Evolutionary conservation across 2,329 filamentous ascomycete species (phyloP), one percentile per base, ranked within the genome.

Genomic region (Talaromyces sp.): DNA sequence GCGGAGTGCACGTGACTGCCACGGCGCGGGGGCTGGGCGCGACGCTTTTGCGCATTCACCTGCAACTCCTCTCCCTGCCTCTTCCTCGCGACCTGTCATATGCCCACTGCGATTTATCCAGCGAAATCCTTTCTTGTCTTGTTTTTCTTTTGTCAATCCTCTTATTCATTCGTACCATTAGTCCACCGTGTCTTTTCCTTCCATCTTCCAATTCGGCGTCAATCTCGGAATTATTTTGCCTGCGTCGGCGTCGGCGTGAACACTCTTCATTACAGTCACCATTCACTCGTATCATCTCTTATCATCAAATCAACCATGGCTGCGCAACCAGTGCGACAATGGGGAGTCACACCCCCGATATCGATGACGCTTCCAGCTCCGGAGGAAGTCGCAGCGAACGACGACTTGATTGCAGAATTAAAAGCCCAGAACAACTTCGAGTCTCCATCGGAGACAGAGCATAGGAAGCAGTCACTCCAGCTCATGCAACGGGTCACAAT

Each of bases 341-440:
- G 83, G 81, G 93, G 93, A 71, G 85, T 96, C 54, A 97, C 92
- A 62, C 88, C 88, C 68, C 89, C 95, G 54, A 91, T 99, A 42
- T 96, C 92, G 22, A 84, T 83, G 13, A 81, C 83, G 25, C 82
- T 92, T 27, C 95, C 95, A 4, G 95, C 89, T 1, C 84, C 89
- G 60, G 80, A 84, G 42, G 93, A 99, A 74, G 85, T 89, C 61
- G 83, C 88, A 65, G 85, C 89, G 57, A 96, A 91, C 69, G 88
- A 92, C 67, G 82, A 88, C 60, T 84, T 99, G 52, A 84, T 96
- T 61, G 86, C 90, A 60, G 93, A 97, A 77, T 80, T 99, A 64
- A 92, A 92, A 73, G 83, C 83, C 47, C 91, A 97, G 77, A 93
- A 96, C 77, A 96, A 95, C 58, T 99, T 96, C 70, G 95, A 98